Evolutionary conservation across 2,329 filamentous ascomycete genomes (phyloP), one percentile per base, ranked within the genome.

Genomic region (Botrytis porri): DNA sequence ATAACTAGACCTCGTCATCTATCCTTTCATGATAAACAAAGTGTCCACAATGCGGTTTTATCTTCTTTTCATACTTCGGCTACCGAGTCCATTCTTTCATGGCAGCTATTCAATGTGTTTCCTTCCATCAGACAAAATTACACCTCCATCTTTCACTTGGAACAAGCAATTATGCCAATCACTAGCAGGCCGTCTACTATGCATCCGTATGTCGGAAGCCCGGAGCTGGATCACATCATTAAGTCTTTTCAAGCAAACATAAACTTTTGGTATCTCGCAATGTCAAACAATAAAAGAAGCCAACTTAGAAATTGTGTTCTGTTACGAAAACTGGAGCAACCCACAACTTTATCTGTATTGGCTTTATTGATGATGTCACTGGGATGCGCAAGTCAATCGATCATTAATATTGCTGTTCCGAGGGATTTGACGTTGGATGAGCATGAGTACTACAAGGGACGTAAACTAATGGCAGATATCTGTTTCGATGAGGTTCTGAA

Each of bases 181-280:
- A 73, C 77, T 1, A 81, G 82, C 3, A 80, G 80, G 3, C 73
- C 80, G 0, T 80, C 80, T 4, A 80, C 81, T 14, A 81, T 84
- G 73, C 82, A 82, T 35, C 86, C 85, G 0, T 85, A 84, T 57
- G 80, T 84, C 8, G 82, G 82, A 1, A 76, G 81, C 0, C 79
- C 82, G 1, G 85, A 87, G 10, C 78, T 86, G 3, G 81, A 83
- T 25, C 77, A 77, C 0, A 83, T 85, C 8, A 77, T 87, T 0
- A 78, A 81, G 1, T 82, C 84, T 0, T 88, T 88, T 63, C 82
- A 85, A 74, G 78, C 79, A 3, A 83, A 82, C 48, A 80, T 87
- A 60, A 88, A 87, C 77, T 87, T 86, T 65, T 87, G 85, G 84
- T 87, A 87, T 72, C 86, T 85, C 0, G 86, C 84, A 9, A 82